phyloP scores from a whole-genome alignment of 2,329 filamentous ascomycete genomes.

The Arachnomyces sp. region DNA sequence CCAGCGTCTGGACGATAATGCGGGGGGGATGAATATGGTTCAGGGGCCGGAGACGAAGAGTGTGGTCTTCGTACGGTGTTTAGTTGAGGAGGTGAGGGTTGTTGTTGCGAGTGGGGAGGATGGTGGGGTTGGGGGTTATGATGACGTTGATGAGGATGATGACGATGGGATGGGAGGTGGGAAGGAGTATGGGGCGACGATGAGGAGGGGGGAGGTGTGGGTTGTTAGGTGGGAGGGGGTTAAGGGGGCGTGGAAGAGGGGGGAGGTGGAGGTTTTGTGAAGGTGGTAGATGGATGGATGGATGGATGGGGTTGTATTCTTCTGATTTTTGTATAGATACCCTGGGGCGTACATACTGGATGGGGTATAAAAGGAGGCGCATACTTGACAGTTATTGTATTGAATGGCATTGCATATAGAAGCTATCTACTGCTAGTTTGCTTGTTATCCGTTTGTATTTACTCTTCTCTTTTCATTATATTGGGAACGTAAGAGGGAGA shows the following conservation, averaged over 20 bases:
- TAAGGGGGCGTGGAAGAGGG: conserved; percentile 41
- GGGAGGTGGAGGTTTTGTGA: conserved; percentile 35
- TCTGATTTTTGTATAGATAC: background rate
- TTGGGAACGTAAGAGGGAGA: too few relatives aligned
- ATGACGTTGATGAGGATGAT: conserved; percentile 20
- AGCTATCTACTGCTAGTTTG: too few relatives aligned
- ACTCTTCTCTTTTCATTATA: too few relatives aligned
- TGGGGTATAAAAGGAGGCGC: conserved; percentile 1
- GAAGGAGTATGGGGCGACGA: conserved; percentile 25
- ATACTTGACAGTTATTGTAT: too few relatives aligned
- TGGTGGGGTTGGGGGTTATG: conserved; percentile 11
- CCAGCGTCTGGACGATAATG: conserved; percentile 81
- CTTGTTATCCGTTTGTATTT: too few relatives aligned
- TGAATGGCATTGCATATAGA: too few relatives aligned
- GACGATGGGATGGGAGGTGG: conserved; percentile 8
- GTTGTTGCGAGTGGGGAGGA: conserved; percentile 21
- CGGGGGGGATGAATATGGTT: conserved; percentile 86
- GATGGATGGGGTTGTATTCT: background rate
- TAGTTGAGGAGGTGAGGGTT: conserved; percentile 40
- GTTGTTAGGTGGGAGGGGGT: conserved; percentile 69
- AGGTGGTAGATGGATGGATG: background rate
- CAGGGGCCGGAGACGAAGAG: conserved; percentile 73
- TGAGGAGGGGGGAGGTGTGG: conserved; percentile 54
- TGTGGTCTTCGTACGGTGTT: conserved; percentile 70
- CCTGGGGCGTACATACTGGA: too few relatives aligned